Evolutionary conservation across 1,139 yeast species (phyloP), one percentile per base, ranked within the genome.

Genomic region (Starmera stellimalicola): DNA sequence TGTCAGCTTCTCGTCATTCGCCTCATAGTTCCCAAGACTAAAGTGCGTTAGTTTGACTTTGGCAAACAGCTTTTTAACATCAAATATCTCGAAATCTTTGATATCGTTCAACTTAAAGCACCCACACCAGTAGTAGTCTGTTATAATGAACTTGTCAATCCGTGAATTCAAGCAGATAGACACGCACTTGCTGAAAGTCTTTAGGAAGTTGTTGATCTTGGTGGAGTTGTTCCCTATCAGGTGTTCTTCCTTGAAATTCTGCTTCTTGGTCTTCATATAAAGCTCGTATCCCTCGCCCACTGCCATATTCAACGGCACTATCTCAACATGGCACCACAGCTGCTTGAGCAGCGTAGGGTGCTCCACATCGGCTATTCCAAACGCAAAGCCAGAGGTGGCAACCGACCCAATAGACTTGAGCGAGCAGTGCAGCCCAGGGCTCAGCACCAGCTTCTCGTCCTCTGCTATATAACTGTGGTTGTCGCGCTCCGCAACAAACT

Each of bases 231-330:
- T 23, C 1, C 52, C 52, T 26, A 30, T 37, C 2, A 28, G 20
- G 9, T 33, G 33, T 1, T 28, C 28, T 7, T 27, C 9, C 4
- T 7, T 22, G 12, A 38, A 40, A 31, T 41, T 44, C 16, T 31
- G 33, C 37, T 43, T 45, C 9, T 32, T 27, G 8, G 43, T 27
- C 5, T 44, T 36, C 26, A 47, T 44, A 14, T 37, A 44, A 6
- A 47, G 16, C 33, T 47, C 51, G 34, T 49, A 49, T 6, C 53
- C 53, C 36, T 49, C 52, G 10, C 37, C 41, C 8, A 49, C 33
- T 2, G 47, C 52, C 7, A 40, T 18, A 16, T 44, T 34, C 20
- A 47, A 6, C 27, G 42, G 38, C 3, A 43, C 44, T 5, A 45
- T 26, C 19, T 49, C 53, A 16, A 45, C 43, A 36, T 49, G 53